Base-by-base conservation (phyloP, 1,284 basidiomycete genomes). In the Trichosporon faecale region DNA sequence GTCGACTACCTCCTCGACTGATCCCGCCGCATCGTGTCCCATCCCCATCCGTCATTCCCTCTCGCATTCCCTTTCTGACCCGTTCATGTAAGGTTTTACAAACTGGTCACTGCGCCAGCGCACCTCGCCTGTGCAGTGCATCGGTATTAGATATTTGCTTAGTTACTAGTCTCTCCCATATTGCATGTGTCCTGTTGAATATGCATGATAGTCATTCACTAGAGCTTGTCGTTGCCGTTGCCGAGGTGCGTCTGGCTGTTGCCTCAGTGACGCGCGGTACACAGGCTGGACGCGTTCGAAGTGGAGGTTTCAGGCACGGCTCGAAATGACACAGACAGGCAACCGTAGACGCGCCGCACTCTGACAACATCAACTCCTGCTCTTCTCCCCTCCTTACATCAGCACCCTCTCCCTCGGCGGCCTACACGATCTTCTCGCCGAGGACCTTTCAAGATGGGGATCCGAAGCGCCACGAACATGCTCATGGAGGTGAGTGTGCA, bases 1-100 rank as follows among this genome's bases (percentile, higher is more conserved):
- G 91, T 99, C 64, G 88, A 61, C 27, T 61, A 33, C 57, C 29
- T 61, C 27, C 14, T 61, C 57, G 9, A 61, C 12, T 61, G 31
- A 61, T 31, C 57, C 11, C 57, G 1, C 27, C 18, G 3, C 57
- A 52, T 52, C 21, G 12, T 3, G 4, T 52, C 49, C 49, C 49
- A 23, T 23, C 49, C 49, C 49, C 21, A 16, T 14, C 5, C 44
- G 1, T 18, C 57, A 33, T 33, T 31, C 14, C 18, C 57, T 16
- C 27, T 21, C 57, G 14, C 57, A 61, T 31, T 29, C 55, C 57
- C 35, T 37, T 61, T 18, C 57, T 29, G 52, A 27, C 29, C n/a
- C 18, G 27, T 25, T 61, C 57, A 61, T 61, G 29, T 31, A 61
- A 18, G 29, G 57, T 33, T 33, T 11, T 31, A 31, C 27, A 31